Conservation (phyloP, 2,329 filamentous ascomycete genomes). For the Trichoderma simmonsii region DNA sequence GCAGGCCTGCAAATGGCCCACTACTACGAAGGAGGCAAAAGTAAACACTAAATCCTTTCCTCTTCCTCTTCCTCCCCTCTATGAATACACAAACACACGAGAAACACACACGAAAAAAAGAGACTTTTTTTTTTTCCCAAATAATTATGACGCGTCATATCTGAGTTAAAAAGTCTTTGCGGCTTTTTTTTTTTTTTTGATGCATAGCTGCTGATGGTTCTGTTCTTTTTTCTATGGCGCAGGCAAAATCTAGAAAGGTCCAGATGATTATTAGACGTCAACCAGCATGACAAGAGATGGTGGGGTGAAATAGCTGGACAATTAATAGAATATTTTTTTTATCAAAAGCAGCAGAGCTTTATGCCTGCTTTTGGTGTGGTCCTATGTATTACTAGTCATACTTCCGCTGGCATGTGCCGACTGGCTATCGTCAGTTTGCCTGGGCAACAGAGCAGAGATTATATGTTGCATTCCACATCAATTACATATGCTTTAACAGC, state of each 20-base stretch:
- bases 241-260: conserved; percentile 17
- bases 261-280: conserved; percentile 11
- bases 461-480: not conserved
- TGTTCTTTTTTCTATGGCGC: conserved; percentile 7
- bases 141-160: not conserved
- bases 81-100: not conserved
- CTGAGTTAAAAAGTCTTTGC: not conserved
- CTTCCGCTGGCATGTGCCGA: not conserved
- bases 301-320: not conserved
- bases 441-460: not conserved
- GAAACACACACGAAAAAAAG: not conserved
- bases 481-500: not conserved
- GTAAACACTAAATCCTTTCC: conserved; percentile 35
- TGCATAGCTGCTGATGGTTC: conserved; percentile 18
- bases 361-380: not conserved
- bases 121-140: not conserved
- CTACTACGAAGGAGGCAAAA: conserved; percentile 69
- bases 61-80: not conserved
- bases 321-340: not conserved
- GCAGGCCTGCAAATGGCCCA: conserved; percentile 96
- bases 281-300: conserved; percentile 1
- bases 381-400: not conserved
- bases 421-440: not conserved
- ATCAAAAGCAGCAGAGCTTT: not conserved
- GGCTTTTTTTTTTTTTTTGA: not conserved